Evolutionary conservation across 495 filamentous ascomycete species (phyloP), one percentile per base, ranked within the genome.

Genomic region (Tuber borchii): DNA sequence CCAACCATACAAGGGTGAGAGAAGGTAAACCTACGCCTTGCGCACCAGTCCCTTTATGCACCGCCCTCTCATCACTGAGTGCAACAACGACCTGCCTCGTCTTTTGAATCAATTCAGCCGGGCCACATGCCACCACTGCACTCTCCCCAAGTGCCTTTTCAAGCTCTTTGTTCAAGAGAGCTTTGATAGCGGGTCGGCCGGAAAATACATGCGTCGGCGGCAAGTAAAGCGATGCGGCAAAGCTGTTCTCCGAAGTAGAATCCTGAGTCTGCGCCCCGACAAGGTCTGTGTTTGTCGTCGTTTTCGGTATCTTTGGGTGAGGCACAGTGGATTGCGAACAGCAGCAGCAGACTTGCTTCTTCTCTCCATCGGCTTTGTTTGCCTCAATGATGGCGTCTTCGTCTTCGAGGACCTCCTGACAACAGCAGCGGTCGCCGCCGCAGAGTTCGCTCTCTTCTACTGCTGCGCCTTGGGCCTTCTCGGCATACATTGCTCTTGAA

Each of bases 21-120:
- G 37, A 17, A 83, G 88, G 86, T 44, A 89, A 77, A 78, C 86
- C 89, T 10, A 91, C 85, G 0, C 94, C 93, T 82, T 95, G 92
- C 16, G 93, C 94, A 2, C 92, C 93, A 0, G 92, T 95, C 14
- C 94, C 94, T 81, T 97, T 97, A 79, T 97, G 93, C 48, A 97
- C 91, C 0, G 92, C 94, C 72, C 94, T 85, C 83, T 97, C 94
- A 84, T 97, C 92, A 76, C 91, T 92, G 70, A 97, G 80, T 22
- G 84, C 87, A 0, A 90, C 92, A 1, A 93, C 91, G 71, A 86
- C 89, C 43, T 88, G 89, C 56, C 93, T 86, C 2, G 92, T 89
- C 73, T 88, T 87, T 43, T 89, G 87, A 6, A 90, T 88, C 73
- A 97, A 79, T 0, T 90, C 90, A 39, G 84, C 84, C 9, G 92